Evolutionary conservation across 83 land plant species (phyloP), one percentile per base, ranked within the genome.

Genomic region (Diphasiastrum complanatum): DNA sequence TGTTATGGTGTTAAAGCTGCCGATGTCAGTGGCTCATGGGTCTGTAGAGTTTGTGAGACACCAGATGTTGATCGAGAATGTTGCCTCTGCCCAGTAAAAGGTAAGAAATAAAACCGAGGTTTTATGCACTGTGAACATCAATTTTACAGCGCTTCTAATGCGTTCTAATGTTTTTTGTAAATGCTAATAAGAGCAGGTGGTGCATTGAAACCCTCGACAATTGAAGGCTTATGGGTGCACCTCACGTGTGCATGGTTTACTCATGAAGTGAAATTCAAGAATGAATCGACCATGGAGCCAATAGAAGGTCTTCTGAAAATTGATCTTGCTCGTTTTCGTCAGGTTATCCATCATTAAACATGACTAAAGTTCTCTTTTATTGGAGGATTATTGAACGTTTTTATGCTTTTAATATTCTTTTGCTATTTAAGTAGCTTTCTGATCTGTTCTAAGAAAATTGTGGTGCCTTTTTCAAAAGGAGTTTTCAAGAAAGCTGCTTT

Each of bases 201-300:
- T 61, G 99, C 99, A 50, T 45, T 95, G 63, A 95, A 95, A 68
- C 93, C 97, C 30, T 72, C 99, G 51, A 82, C 86, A 73, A 71
- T 79, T 45, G 79, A 62, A 37, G 55, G 75, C 33, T 70, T 84
- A 29, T 95, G 99, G 99, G 93, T 95, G 45, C 99, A 95, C 64
- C 79, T 95, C 8, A 89, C 93, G 0, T 95, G 99, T 82, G 99
- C 97, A 45, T 95, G 99, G 99, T 95, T 86, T 73, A 83, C 73
- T 23, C 82, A 78, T 12, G 84, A 86, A 67, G 87, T 95, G 38
- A 76, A 81, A 33, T 95, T 95, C 67, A 65, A 77, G 40, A 80
- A 76, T 68, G 88, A 75, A 62, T 78, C 76, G 45, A 81, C 63
- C 23, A 89, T 95, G 99, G 97, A 95, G 57, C 99, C 99, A 70